These are phyloP conservation scores for Lithospermum erythrorhizon DNA, from an alignment of 257 asterid genomes.

Conservation along the genomic window DNA sequence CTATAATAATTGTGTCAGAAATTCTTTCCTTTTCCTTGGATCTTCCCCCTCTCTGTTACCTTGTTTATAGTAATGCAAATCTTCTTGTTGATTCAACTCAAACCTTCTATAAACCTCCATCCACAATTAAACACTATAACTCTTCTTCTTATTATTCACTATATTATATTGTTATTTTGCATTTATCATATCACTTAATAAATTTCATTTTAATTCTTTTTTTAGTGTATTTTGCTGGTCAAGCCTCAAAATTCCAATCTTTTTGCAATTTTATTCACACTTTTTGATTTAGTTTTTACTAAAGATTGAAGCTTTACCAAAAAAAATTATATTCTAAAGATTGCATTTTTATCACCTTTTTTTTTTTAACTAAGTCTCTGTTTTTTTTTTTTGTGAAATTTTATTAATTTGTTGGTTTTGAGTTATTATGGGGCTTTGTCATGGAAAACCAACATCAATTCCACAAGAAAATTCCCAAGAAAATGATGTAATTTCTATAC, in stretches of 20 bases:
- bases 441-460: constrained; percentile 70
- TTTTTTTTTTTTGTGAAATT: constrained; percentile 9
- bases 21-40: constrained; percentile 23
- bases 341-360: no score
- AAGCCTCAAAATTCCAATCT: constrained; percentile 15
- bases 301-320: not conserved
- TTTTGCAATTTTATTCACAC: constrained; percentile 5
- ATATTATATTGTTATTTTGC: no score
- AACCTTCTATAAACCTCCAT: no score
- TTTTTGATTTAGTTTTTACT: not conserved
- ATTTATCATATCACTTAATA: constrained; percentile 9
- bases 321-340: no score
- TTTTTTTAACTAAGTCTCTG: not conserved
- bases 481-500: constrained; percentile 34
- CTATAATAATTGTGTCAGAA: no score
- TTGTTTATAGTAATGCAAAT: constrained; percentile 18
- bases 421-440: constrained; percentile 83
- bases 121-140: no score
- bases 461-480: constrained; percentile 53
- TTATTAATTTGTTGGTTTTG: constrained; percentile 22
- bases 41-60: constrained; percentile 34
- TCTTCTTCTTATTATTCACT: no score
- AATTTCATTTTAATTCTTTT: constrained; percentile 12
- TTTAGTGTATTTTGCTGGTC: constrained; percentile 31
- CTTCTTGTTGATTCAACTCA: no score